These are phyloP conservation scores for Globisporangium uncinulatum DNA, from an alignment of 352 stramenopile species.

Conservation along the genomic window DNA sequence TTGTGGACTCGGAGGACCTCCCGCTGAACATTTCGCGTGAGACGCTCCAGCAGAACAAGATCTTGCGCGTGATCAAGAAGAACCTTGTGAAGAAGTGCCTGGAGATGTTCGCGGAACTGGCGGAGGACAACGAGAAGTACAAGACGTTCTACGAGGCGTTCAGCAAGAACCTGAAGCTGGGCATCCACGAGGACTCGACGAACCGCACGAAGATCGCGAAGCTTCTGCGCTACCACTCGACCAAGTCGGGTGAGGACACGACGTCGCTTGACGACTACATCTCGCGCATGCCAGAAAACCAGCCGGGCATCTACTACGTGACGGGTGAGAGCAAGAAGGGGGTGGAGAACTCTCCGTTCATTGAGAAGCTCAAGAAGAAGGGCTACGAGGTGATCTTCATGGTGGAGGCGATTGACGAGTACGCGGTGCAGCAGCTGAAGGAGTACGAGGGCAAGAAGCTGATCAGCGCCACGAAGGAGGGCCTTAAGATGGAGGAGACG, in stretches of 20 bases:
- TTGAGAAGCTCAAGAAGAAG: slow-evolving; percentile 99
- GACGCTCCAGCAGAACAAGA: slow-evolving; percentile 99
- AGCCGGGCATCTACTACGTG: slow-evolving; percentile 99
- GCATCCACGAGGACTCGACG: slow-evolving; percentile 98
- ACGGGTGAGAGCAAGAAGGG: slow-evolving; percentile 98
- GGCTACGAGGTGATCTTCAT: slow-evolving; percentile 99
- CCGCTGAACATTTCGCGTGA: slow-evolving; percentile 99
- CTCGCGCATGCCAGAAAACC: slow-evolving; percentile 92
- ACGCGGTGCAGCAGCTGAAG: slow-evolving; percentile 99
- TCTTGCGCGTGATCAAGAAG: slow-evolving; percentile 99
- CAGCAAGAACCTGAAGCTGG: slow-evolving; percentile 99
- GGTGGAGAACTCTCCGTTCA: slow-evolving; percentile 99
- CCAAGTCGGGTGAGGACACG: slow-evolving; percentile 96
- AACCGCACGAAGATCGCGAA: slow-evolving; percentile 99
- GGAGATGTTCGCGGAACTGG: slow-evolving; percentile 99
- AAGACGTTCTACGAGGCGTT: slow-evolving; percentile 99
- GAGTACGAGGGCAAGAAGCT: slow-evolving; percentile 99
- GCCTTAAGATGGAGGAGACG: slow-evolving; percentile 94
- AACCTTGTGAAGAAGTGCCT: slow-evolving; percentile 99
- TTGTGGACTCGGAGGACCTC: slow-evolving; percentile 99
- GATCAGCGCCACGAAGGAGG: slow-evolving; percentile 97
- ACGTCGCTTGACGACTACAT: slow-evolving; percentile 99
- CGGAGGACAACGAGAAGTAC: slow-evolving; percentile 97
- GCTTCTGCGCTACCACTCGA: slow-evolving; percentile 98
- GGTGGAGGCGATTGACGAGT: slow-evolving; percentile 99